Conservation (phyloP, 2,329 filamentous ascomycete genomes). For the Chalaropsis thielavioides region DNA sequence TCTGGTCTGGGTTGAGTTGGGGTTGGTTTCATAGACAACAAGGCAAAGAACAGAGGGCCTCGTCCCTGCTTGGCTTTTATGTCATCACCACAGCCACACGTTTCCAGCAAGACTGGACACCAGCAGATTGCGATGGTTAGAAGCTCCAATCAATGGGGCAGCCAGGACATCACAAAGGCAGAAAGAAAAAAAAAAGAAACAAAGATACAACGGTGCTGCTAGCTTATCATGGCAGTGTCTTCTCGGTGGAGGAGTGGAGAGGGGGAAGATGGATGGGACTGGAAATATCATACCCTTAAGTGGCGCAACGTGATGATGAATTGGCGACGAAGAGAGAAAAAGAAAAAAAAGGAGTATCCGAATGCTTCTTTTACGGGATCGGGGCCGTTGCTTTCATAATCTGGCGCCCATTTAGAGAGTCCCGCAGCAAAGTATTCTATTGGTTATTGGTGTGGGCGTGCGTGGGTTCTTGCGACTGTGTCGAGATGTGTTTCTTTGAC, state of each 20-base stretch:
- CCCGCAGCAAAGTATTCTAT: background rate
- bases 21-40: background rate
- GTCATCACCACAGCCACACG: background rate
- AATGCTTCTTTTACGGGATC: background rate
- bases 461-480: background rate
- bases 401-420: background rate
- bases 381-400: background rate
- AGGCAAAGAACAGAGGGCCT: background rate
- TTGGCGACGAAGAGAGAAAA: background rate
- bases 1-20: background rate
- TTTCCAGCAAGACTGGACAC: background rate
- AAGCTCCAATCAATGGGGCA: background rate
- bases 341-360: background rate
- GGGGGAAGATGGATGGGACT: background rate
- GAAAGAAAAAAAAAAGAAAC: background rate
- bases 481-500: background rate
- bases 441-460: background rate
- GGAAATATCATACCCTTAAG: background rate
- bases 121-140: slow-evolving; percentile 1
- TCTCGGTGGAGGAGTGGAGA: background rate
- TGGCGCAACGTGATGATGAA: background rate
- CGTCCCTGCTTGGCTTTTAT: background rate
- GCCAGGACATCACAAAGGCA: background rate
- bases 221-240: slow-evolving; percentile 5
- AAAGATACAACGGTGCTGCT: slow-evolving; percentile 5